Evolutionary conservation across 2,329 filamentous ascomycete species (phyloP), one percentile per base, ranked within the genome.

Genomic region (Aspergillus sp.): DNA sequence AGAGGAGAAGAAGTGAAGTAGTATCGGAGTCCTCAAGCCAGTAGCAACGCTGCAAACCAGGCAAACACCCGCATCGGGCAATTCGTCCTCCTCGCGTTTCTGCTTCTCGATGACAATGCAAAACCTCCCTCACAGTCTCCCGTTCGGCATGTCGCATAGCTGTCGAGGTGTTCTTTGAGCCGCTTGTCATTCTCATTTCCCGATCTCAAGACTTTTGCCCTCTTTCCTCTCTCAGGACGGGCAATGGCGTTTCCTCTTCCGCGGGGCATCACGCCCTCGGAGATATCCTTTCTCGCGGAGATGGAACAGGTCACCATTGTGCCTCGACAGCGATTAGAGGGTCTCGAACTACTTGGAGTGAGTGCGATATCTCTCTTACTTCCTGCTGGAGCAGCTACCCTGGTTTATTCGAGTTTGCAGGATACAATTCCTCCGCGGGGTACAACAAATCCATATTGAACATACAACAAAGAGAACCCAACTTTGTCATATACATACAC

Each of bases 291-390:
- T 68, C 78, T 97, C 23, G 96, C 92, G 73, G 94, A 99, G 77
- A 97, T 97, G 91, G 93, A 97, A 76, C 84, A 91, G 65, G 88
- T 99, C 51, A 97, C 92, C 0, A 83, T 99, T 19, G 85, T 97
- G 46, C 94, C 94, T 32, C 89, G 94, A 49, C 92, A 97, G 71
- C 84, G 89, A 58, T 85, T 99, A 49, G 91, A 97, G 60, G 85
- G 84, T 61, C 88, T 99, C 58, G 81, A 89, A 63, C 82, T 99
- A 57, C 83, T 99, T 50, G 86, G 88, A 60, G 94, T 97, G 79
- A 78, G 88, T 84, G 10, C 17, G n/a, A 3, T n/a, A 48, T 14
- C 21, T 42, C 6, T 5, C 21, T 13, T 3, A 19, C 40, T 42
- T 17, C 11, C 6, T 13, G 10, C 16, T 21, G 16, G 9, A n/a